phyloP scores from a whole-genome alignment of 1,284 basidiomycete species.

The Rhodotorula sp. region DNA sequence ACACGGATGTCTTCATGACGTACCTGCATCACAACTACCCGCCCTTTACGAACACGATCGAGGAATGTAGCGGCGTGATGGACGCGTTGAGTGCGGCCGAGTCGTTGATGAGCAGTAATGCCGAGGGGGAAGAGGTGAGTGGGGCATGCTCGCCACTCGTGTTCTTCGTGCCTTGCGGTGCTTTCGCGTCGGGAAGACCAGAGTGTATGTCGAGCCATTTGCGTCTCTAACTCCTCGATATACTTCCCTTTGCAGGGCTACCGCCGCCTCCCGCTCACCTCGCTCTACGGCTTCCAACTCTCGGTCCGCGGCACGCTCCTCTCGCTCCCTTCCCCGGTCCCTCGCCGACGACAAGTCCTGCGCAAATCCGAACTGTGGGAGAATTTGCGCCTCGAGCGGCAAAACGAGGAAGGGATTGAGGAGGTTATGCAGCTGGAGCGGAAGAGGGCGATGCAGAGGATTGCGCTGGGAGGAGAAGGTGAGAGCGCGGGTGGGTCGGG shows the following conservation, averaged over 20 bases:
- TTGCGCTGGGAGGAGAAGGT: background rate
- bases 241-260: constrained; percentile 17
- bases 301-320: constrained; percentile 74
- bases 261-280: constrained; percentile 28
- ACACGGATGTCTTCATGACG: constrained; percentile 78
- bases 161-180: too few species aligned
- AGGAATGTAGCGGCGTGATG: constrained; percentile 67
- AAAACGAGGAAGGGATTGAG: constrained; percentile 45
- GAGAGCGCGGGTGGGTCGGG: constrained; percentile 1
- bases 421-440: constrained; percentile 43
- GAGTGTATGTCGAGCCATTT: too few species aligned
- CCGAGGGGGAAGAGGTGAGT: constrained; percentile 64
- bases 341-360: constrained; percentile 70
- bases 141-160: background rate
- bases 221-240: too few species aligned
- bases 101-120: constrained; percentile 52
- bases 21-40: constrained; percentile 94
- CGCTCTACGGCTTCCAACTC: constrained; percentile 71
- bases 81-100: constrained; percentile 83
- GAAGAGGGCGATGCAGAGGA: constrained; percentile 20
- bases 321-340: constrained; percentile 79
- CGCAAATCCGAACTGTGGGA: constrained; percentile 56
- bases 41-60: constrained; percentile 73
- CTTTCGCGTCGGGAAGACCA: background rate
- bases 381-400: constrained; percentile 46